Conservation (phyloP, 805 yeast genomes). For the Yarrowia osloensis region DNA sequence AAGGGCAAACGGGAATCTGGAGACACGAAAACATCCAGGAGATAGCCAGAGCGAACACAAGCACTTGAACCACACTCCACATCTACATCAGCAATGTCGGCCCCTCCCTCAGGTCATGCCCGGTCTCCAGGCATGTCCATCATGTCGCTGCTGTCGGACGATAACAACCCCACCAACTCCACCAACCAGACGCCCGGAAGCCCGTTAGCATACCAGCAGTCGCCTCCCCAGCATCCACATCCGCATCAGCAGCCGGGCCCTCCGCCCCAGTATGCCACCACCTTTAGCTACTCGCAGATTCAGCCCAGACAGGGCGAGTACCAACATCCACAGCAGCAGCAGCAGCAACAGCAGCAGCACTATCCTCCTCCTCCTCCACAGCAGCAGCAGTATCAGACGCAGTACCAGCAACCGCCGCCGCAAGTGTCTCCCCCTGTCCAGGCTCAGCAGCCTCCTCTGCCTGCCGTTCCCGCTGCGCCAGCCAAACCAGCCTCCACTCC, state of each 20-base stretch:
- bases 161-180: slow-evolving; percentile 19
- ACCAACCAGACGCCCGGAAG: slow-evolving; percentile 7
- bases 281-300: slow-evolving; percentile 9
- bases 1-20: too few species aligned
- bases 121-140: slow-evolving; percentile 30
- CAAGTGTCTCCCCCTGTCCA: neutral
- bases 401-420: neutral
- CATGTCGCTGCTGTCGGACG: slow-evolving; percentile 26
- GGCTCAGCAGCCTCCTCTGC: neutral
- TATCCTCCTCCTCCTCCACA: slow-evolving; percentile 2
- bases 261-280: slow-evolving; percentile 26
- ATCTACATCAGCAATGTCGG: neutral
- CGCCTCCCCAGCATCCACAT: slow-evolving; percentile 7
- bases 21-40: too few species aligned
- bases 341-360: neutral
- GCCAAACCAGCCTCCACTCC: neutral
- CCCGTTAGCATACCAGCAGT: slow-evolving; percentile 1
- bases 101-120: slow-evolving; percentile 9
- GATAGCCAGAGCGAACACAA: too few species aligned
- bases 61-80: too few species aligned
- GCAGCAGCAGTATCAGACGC: slow-evolving; percentile 18
- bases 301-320: slow-evolving; percentile 8
- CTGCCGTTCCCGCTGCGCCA: neutral
- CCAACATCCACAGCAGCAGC: neutral
- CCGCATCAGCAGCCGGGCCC: slow-evolving; percentile 17